Evolutionary conservation across 202 grass and related monocot species (phyloP).

Genomic region (Carex arenaria): DNA sequence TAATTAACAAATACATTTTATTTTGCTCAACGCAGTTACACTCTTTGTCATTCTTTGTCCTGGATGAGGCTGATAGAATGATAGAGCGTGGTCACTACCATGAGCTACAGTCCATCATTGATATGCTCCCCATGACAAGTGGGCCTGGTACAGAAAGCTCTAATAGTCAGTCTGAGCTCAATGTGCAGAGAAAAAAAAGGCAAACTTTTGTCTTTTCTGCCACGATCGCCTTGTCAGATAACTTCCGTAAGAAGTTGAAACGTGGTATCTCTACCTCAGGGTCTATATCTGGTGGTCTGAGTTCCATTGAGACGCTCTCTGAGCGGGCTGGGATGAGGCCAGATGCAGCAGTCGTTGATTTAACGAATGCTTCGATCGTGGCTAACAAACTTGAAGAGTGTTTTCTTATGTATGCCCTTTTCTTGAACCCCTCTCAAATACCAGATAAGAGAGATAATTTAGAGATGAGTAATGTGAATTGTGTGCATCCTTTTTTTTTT

Average conservation of each 20-base stretch:
- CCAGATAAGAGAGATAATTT: not conserved
- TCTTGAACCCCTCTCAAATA: not conserved
- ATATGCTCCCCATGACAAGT: slow-evolving; percentile 59
- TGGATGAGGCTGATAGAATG: slow-evolving; percentile 99
- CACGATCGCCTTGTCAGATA: slow-evolving; percentile 85
- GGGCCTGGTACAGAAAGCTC: slow-evolving; percentile 36
- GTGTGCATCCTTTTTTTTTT: not conserved
- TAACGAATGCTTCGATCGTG: slow-evolving; percentile 83
- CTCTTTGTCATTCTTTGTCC: slow-evolving; percentile 89
- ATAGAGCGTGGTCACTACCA: slow-evolving; percentile 83
- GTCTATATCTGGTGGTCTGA: slow-evolving; percentile 41
- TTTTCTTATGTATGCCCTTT: slow-evolving; percentile 71
- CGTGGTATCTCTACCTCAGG: slow-evolving; percentile 55
- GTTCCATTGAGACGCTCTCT: slow-evolving; percentile 77
- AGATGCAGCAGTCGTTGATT: slow-evolving; percentile 81
- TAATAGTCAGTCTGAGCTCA: slow-evolving; percentile 52
- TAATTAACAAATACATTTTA: not conserved
- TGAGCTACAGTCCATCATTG: slow-evolving; percentile 93
- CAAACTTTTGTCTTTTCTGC: slow-evolving; percentile 98
- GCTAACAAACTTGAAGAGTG: slow-evolving; percentile 95
- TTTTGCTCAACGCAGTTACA: slow-evolving; percentile 53
- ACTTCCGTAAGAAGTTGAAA: slow-evolving; percentile 94
- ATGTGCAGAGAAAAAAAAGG: slow-evolving; percentile 81
- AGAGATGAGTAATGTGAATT: not conserved
- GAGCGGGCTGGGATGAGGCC: slow-evolving; percentile 91